Evolutionary conservation across 306 rosid genomes (phyloP).

Genomic region (Lablab purpureus): DNA sequence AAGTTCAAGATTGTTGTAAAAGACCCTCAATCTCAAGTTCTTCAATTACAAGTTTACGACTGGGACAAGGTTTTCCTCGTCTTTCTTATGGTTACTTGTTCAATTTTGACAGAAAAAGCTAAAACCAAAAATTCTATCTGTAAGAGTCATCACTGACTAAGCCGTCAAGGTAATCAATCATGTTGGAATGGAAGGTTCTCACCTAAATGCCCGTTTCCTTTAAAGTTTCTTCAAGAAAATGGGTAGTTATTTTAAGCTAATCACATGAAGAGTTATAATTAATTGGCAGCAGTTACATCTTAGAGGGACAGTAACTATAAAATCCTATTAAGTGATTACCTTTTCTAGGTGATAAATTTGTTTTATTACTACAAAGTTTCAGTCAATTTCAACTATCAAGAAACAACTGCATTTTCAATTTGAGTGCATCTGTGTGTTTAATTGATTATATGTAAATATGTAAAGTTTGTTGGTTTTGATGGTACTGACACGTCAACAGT

Average conservation of each 20-base stretch:
- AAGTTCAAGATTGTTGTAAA: conserved; percentile 87
- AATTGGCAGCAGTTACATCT: background rate
- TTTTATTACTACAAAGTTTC: background rate
- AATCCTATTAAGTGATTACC: background rate
- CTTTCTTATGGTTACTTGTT: conserved; percentile 42
- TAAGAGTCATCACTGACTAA: background rate
- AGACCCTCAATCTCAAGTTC: conserved; percentile 87
- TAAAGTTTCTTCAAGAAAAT: background rate
- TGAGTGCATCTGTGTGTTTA: background rate
- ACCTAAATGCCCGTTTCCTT: background rate
- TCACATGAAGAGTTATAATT: background rate
- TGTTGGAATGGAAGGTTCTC: conserved; percentile 26
- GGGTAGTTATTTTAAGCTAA: background rate
- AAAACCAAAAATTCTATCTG: conserved; percentile 4
- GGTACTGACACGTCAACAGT: background rate
- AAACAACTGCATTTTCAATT: conserved; percentile 27
- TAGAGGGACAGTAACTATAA: conserved; percentile 2
- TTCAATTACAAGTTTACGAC: conserved; percentile 84
- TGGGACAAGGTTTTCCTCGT: conserved; percentile 88
- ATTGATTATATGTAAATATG: background rate
- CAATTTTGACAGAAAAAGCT: conserved; percentile 27
- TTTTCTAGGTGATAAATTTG: background rate
- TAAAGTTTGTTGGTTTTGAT: background rate
- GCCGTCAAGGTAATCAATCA: background rate
- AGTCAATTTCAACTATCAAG: background rate